Conservation (phyloP, 352 stramenopile genomes). For the Discostella stelligera region DNA sequence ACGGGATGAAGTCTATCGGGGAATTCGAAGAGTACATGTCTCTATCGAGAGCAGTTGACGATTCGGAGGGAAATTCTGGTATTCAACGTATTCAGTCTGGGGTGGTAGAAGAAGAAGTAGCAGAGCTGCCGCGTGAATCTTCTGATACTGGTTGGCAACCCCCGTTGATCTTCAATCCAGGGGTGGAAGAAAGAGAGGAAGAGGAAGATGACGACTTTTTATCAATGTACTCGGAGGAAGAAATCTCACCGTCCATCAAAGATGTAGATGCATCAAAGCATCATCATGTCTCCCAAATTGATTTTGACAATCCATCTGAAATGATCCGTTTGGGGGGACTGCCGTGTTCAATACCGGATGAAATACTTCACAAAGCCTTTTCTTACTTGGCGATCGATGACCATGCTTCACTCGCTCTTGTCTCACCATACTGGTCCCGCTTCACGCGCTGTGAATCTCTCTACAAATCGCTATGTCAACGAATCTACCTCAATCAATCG, state of each 20-base stretch:
- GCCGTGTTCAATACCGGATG: constrained; percentile 63
- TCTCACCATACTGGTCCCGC: constrained; percentile 70
- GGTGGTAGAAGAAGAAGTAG: not conserved
- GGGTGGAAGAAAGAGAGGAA: constrained; percentile 16
- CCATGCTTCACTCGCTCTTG: constrained; percentile 56
- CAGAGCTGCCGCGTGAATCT: not conserved
- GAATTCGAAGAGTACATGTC: constrained; percentile 81
- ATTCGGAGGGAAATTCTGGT: constrained; percentile 37
- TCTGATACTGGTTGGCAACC: constrained; percentile 12
- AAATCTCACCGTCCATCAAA: not conserved
- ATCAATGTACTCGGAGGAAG: constrained; percentile 30
- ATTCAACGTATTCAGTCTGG: constrained; percentile 11
- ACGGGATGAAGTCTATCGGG: constrained; percentile 76
- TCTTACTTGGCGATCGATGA: constrained; percentile 62
- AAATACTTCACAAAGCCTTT: constrained; percentile 68
- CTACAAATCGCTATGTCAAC: constrained; percentile 66
- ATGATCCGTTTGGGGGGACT: constrained; percentile 53
- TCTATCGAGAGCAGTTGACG: constrained; percentile 62
- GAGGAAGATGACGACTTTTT: constrained; percentile 23
- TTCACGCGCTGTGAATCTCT: constrained; percentile 69
- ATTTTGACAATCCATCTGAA: constrained; percentile 45
- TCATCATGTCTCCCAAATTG: constrained; percentile 2
- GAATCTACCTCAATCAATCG: constrained; percentile 74
- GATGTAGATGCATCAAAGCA: not conserved
- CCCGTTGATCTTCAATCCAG: constrained; percentile 9